Evolutionary conservation across 2,329 filamentous ascomycete genomes (phyloP).

Genomic region (Stagonosporopsis rhizophila): DNA sequence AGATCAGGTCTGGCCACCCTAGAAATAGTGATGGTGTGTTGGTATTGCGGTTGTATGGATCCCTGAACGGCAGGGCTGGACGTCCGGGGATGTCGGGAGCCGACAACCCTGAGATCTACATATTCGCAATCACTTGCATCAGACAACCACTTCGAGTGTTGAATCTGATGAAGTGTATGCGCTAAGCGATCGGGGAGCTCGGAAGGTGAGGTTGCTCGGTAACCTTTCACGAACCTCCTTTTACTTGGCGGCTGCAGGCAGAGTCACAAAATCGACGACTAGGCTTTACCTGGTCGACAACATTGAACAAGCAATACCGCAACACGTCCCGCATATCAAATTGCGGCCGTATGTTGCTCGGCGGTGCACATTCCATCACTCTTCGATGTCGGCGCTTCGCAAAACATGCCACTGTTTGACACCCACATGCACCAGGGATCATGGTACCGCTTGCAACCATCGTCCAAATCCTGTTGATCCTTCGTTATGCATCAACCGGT

Average conservation of each 20-base stretch:
- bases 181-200: conserved; percentile 25
- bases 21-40: conserved; percentile 21
- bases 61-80: conserved; percentile 21
- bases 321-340: neutral
- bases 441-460: conserved; percentile 9
- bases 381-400: conserved; percentile 13
- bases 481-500: conserved; percentile 2
- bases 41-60: conserved; percentile 26
- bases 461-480: conserved; percentile 6
- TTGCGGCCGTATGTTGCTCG: neutral
- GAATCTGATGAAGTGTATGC: conserved; percentile 12
- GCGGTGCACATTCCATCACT: conserved; percentile 10
- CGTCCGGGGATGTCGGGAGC: conserved; percentile 28
- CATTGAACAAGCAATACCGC: conserved; percentile 3
- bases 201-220: conserved; percentile 18
- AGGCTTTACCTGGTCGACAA: conserved; percentile 18
- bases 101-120: conserved; percentile 19
- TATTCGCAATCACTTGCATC: conserved; percentile 13
- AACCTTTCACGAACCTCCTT: conserved; percentile 5
- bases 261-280: conserved; percentile 10
- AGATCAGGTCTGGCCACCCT: conserved; percentile 23
- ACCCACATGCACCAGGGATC: conserved; percentile 10
- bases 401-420: conserved; percentile 20
- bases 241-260: conserved; percentile 1
- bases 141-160: neutral